Base-by-base conservation (phyloP, 768 basidiomycete species). In the Boletus rex-veris region DNA sequence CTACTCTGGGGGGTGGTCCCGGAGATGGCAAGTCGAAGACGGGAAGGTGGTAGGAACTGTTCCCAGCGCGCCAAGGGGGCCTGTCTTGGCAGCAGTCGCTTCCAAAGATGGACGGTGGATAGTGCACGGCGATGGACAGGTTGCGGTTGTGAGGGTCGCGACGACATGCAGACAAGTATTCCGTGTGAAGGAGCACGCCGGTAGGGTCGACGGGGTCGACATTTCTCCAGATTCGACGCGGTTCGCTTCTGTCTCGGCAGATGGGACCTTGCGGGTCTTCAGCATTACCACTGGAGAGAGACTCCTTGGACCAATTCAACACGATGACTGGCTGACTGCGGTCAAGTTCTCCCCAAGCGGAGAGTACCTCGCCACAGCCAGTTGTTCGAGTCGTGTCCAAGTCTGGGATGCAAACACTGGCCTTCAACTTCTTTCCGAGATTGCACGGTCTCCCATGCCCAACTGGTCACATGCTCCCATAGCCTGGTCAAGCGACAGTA, bases 281-380 rank as follows among this genome's bases (percentile, higher is more conserved):
- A 11, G 24, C 26, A 37, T 51, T 26, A 44, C 24, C n/a, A 44
- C 35, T 0, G 50, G 42, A 28, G 5, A 28, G 15, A 36, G 26
- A 10, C 24, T 44, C 8, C 41, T 51, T 10, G 50, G 33, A 8
- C 50, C 50, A 10, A 3, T 51, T 8, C 11, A 30, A 12, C 35
- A 51, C 18, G 24, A 21, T 1, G 24, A 26, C 6, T 36, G 42
- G 24, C 12, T 44, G 11, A 36, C 26, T 15, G 42, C n/a, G n/a
- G 35, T 51, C 41, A 44, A 44, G 42, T 51, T 51, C 35, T 44
- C 50, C 8, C 50, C 50, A 3, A 44, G 18, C 18, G 50, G 42
- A 5, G 33, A 37, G 26, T 30, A 37, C 3, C 7, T 44, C 35
- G 42, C 50, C 2, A 21, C 26, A 7, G n/a, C 48, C 37, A 24